Base-by-base conservation (phyloP, 179 eudicot genomes). In the Nepenthes alata region DNA sequence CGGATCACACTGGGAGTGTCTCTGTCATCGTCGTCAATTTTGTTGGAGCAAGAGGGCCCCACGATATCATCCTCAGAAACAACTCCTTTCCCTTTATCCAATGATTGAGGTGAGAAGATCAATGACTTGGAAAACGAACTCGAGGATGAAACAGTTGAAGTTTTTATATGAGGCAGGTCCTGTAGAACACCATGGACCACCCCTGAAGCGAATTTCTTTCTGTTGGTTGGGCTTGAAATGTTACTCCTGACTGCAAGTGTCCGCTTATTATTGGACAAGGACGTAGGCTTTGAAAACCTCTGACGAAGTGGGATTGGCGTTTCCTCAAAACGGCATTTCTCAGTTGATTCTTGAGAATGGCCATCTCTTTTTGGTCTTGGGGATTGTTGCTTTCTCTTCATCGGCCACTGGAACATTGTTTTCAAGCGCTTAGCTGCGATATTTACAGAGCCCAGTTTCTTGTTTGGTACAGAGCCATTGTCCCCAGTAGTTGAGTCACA, bases 151-250 rank as follows among this genome's bases (percentile, higher is more conserved):
- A 77, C 73, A 37, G 69, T 72, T 57, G 78, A 74, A 34, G 66
- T 48, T 5, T 58, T 64, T 4, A 63, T 55, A 3, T 67, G 63
- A 45, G 90, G 83, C 68, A 76, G 64, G 36, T 81, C 83, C 61
- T 83, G 84, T 77, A 78, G 60, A 35, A 76, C 80, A 49, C 88
- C 91, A 1, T 83, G 72, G 45, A 68, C 72, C 2, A 81, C 13
- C 8, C 88, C 93, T 0, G 86, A 79, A 50, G 96, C 97, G 13
- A 84, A 60, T 48, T 72, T 91, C 81, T 91, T 91, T 47, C 88
- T 78, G 50, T 88, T 81, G 6, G 70, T 72, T 25, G 98, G 96
- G 60, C 98, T 91, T 0, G 96, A 83, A 50, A 75, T 66, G 68
- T 83, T 85, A 68, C 98, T 91, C 55, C 98, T 74, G 0, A 68